Evolutionary conservation across 352 stramenopile species (phyloP).

Genomic region (Globisporangium uncinulatum): DNA sequence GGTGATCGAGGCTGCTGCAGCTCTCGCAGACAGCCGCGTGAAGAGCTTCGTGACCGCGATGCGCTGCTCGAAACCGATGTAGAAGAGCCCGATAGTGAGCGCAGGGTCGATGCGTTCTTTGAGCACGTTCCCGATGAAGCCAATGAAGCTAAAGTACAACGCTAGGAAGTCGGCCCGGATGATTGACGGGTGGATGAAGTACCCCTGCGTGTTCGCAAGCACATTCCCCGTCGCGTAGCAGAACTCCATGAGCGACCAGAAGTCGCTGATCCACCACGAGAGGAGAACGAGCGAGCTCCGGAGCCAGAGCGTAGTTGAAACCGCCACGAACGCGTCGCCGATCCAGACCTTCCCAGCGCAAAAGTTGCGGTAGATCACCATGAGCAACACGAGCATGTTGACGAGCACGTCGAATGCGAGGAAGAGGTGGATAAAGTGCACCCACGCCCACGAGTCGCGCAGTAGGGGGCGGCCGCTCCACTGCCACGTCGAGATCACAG

Average conservation of each 20-base stretch:
- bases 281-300: slow-evolving; percentile 27
- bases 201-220: slow-evolving; percentile 14
- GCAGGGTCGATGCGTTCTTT: slow-evolving; percentile 25
- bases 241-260: slow-evolving; percentile 30
- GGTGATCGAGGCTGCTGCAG: background rate
- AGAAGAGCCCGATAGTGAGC: slow-evolving; percentile 16
- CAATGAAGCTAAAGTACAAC: slow-evolving; percentile 23
- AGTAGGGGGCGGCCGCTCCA: slow-evolving; percentile 6
- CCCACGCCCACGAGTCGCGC: slow-evolving; percentile 15
- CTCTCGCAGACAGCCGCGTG: background rate
- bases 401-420: slow-evolving; percentile 24
- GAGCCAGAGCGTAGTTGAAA: slow-evolving; percentile 25
- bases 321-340: slow-evolving; percentile 28
- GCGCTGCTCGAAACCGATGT: too few relatives aligned
- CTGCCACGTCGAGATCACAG: slow-evolving; percentile 8
- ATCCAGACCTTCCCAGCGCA: slow-evolving; percentile 29
- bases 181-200: slow-evolving; percentile 26
- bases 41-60: slow-evolving; percentile 12
- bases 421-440: slow-evolving; percentile 24
- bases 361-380: slow-evolving; percentile 28
- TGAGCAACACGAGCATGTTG: slow-evolving; percentile 20
- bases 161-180: slow-evolving; percentile 26
- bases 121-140: slow-evolving; percentile 18
- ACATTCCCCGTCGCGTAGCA: slow-evolving; percentile 17
- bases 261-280: slow-evolving; percentile 27